Evolutionary conservation across 1,284 basidiomycete genomes (phyloP).

Genomic region (Mycena sp.): DNA sequence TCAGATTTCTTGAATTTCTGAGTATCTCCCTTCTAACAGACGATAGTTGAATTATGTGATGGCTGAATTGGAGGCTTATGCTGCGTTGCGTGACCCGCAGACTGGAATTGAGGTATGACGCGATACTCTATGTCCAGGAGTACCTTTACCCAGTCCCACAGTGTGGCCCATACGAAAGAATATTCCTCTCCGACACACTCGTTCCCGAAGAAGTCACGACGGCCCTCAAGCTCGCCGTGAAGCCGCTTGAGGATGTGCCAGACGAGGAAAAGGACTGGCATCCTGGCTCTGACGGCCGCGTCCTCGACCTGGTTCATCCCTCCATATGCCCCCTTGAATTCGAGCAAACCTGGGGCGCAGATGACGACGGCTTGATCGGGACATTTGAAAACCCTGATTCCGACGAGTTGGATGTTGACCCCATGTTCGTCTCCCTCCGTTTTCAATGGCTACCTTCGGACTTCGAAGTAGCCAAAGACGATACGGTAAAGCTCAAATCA

Average conservation of each 20-base stretch:
- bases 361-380: constrained; percentile 16
- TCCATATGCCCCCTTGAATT: constrained; percentile 53
- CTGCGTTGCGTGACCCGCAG: constrained; percentile 30
- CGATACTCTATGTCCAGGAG: neutral
- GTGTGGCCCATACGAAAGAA: constrained; percentile 30
- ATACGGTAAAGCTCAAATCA: constrained; percentile 32
- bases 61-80: constrained; percentile 36
- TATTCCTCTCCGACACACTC: constrained; percentile 29
- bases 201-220: constrained; percentile 26
- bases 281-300: constrained; percentile 50
- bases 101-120: constrained; percentile 36
- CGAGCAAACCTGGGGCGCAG: constrained; percentile 33
- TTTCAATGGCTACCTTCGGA: constrained; percentile 51
- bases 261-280: constrained; percentile 53
- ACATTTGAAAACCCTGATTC: constrained; percentile 16
- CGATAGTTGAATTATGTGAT: constrained; percentile 36
- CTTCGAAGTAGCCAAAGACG: constrained; percentile 41
- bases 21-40: neutral
- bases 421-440: constrained; percentile 34
- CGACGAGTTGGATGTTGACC: neutral
- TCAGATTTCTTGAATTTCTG: constrained; percentile 7
- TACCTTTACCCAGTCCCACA: constrained; percentile 9
- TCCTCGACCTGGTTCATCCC: constrained; percentile 57
- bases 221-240: constrained; percentile 23
- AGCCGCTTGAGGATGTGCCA: constrained; percentile 47